Evolutionary conservation across 2,329 filamentous ascomycete species (phyloP), one percentile per base, ranked within the genome.

Genomic region (Botrytis squamosa): DNA sequence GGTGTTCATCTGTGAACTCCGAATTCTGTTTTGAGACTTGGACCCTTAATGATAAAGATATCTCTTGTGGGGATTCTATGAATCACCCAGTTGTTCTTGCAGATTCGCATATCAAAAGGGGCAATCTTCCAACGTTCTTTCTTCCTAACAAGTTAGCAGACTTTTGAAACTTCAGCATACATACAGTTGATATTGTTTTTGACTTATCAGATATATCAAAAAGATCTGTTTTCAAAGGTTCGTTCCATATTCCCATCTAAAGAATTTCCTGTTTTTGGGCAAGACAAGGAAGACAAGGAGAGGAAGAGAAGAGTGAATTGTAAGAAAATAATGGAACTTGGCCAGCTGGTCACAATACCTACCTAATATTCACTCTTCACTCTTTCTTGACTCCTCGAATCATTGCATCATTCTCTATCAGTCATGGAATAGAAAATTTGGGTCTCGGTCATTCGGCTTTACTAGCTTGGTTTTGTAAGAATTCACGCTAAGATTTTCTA

Each of bases 401-500:
- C 42, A 46, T 55, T 52, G 44, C 33, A 33, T 52, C 22, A 52
- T 66, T 64, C 33, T n/a, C 42, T 16, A n/a, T 22, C 46, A 10
- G 36, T 52, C 46, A 40, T 29, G 40, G 25, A 55, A 49, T 67
- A 55, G 40, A 62, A 44, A 66, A 40, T 18, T n/a, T 40, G 46
- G 65, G 36, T 29, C 46, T 55, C 33, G 65, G 65, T 68, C 49
- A 55, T 57, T 57, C 49, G 49, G 65, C 65, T 68, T 57, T 57
- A 68, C 49, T 64, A 64, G 57, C 33, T 36, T 36, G 33, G 49
- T 52, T 67, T n/a, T 55, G 33, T 57, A 25, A 40, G 33, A 55
- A 55, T 33, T 25, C 16, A 65, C 70, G 70, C 57, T 55, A 55
- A 55, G n/a, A 72, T 33, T 66, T 62, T 70, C 57, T 44, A 68